A percentile compares a stretch with the other conserved stretches of the same genome.
These are phyloP conservation scores for Zizania latifolia DNA, from an alignment of 176 grass and related monocot species.

Conservation along the genomic window DNA sequence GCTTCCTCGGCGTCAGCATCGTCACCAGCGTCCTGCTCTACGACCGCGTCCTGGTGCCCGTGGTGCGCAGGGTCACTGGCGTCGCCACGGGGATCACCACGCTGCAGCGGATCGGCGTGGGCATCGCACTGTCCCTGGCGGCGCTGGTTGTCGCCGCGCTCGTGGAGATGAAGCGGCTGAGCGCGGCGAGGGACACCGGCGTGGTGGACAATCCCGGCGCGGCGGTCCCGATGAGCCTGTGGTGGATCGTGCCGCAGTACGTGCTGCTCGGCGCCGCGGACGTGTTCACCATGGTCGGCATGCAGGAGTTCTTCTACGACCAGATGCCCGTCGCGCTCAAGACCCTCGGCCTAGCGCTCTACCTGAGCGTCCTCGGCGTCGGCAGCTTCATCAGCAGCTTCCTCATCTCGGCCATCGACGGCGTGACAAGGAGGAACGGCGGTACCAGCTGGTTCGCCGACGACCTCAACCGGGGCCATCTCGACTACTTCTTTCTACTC, in stretches of 20 bases:
- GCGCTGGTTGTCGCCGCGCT: slow-evolving; percentile 16
- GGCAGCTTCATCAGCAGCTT: slow-evolving; percentile 52
- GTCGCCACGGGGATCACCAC: slow-evolving; percentile 36
- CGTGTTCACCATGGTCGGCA: slow-evolving; percentile 43
- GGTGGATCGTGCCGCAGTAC: slow-evolving; percentile 55
- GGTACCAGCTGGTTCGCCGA: slow-evolving; percentile 49
- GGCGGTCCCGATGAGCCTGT: slow-evolving; percentile 37
- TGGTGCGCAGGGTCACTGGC: slow-evolving; percentile 21
- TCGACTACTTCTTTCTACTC: slow-evolving; percentile 65
- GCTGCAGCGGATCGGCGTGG: slow-evolving; percentile 48
- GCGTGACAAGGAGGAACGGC: neutral
- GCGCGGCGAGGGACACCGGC: slow-evolving; percentile 8
- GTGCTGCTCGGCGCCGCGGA: slow-evolving; percentile 38
- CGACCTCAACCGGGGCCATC: slow-evolving; percentile 58
- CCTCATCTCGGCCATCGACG: slow-evolving; percentile 45
- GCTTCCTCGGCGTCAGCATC: slow-evolving; percentile 11
- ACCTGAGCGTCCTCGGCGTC: slow-evolving; percentile 53
- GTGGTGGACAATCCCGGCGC: neutral
- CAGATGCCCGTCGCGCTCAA: slow-evolving; percentile 39
- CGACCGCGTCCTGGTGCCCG: slow-evolving; percentile 39
- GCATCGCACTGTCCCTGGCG: slow-evolving; percentile 36
- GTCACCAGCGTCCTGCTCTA: slow-evolving; percentile 30
- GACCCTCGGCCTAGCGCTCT: slow-evolving; percentile 49
- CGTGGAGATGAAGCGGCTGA: slow-evolving; percentile 47
- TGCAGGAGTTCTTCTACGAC: slow-evolving; percentile 65